phyloP scores from a whole-genome alignment of 768 basidiomycete genomes.

The Mycena belliarum region DNA sequence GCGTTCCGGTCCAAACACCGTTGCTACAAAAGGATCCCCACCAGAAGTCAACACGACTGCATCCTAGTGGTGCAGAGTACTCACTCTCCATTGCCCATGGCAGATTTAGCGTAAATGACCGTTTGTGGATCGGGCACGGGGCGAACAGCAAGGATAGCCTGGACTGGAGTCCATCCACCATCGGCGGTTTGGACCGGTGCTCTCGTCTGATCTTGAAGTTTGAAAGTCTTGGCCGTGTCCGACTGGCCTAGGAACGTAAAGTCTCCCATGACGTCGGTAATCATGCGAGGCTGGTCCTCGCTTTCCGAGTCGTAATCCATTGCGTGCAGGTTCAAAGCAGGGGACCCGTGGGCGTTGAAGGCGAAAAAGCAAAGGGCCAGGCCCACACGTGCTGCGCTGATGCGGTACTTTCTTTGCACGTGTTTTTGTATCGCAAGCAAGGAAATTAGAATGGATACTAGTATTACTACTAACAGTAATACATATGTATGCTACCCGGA shows the following conservation, averaged over 20 bases:
- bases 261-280: neutral
- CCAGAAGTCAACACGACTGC: neutral
- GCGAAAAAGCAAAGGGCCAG: too few species aligned
- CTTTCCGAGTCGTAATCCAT: constrained; percentile 1
- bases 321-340: neutral
- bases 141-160: constrained; percentile 1
- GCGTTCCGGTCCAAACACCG: constrained; percentile 13
- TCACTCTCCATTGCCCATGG: constrained; percentile 9
- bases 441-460: too few species aligned
- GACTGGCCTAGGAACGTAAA: neutral
- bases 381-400: too few species aligned
- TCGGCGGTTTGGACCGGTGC: neutral
- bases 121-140: constrained; percentile 1
- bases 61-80: neutral
- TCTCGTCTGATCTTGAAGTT: neutral
- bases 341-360: too few species aligned
- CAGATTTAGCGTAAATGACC: neutral
- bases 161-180: neutral
- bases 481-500: too few species aligned
- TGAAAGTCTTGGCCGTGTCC: neutral
- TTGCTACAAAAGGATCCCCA: neutral
- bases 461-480: too few species aligned
- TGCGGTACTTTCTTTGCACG: too few species aligned
- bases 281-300: constrained; percentile 4
- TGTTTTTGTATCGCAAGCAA: too few species aligned